Evolutionary conservation across 306 rosid species (phyloP), one percentile per base, ranked within the genome.

Genomic region (Erythrophleum fordii): DNA sequence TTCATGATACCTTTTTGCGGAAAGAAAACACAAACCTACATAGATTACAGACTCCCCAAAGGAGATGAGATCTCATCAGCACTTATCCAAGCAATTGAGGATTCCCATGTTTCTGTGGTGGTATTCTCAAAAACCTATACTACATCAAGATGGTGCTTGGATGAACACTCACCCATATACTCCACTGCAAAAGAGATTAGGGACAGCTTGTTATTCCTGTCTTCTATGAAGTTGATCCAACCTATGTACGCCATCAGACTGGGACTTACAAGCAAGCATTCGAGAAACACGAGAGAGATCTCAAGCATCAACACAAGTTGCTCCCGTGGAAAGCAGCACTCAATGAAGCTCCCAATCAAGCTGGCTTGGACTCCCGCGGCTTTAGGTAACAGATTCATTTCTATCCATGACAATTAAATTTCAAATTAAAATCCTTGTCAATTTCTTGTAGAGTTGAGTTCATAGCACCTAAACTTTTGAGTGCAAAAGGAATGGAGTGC

Each of bases 401-500:
- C 11, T 6, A 41, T 41, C 45, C 5, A 41, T 41, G 45, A 2
- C 4, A 31, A 31, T 31, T 31, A 31, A 31, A 31, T 31, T 31
- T n/a, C n/a, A n/a, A n/a, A n/a, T n/a, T n/a, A n/a, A n/a, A n/a
- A n/a, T n/a, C n/a, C n/a, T n/a, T n/a, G n/a, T n/a, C n/a, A n/a
- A n/a, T n/a, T n/a, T n/a, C n/a, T n/a, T n/a, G n/a, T n/a, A n/a
- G n/a, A n/a, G n/a, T n/a, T n/a, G n/a, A n/a, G n/a, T n/a, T n/a
- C n/a, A n/a, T n/a, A n/a, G n/a, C n/a, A n/a, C n/a, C n/a, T n/a
- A 12, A 26, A 69, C 45, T 79, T 22, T 42, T n/a, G n/a, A n/a
- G n/a, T n/a, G n/a, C n/a, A n/a, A n/a, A n/a, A n/a, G 62, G 69
- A 4, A 56, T 10, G 74, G 66, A 55, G 26, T 55, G 61, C 29